These are phyloP conservation scores for Pseudotulostoma volvatum DNA, from an alignment of 495 filamentous ascomycete species.

Conservation along the genomic window DNA sequence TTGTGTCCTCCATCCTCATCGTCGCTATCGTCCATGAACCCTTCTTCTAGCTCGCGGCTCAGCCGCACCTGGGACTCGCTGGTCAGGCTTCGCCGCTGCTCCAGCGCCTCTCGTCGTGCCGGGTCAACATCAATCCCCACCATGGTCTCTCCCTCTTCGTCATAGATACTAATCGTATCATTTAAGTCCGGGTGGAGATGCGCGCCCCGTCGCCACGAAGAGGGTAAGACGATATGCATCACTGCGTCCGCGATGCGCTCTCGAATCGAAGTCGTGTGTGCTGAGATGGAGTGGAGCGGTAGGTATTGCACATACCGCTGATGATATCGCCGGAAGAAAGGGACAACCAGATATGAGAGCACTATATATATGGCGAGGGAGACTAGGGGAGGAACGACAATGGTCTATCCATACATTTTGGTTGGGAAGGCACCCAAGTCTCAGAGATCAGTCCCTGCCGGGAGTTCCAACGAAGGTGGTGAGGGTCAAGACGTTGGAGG, in stretches of 20 bases:
- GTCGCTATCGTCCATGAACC: conserved; percentile 71
- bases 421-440: conserved; percentile 4
- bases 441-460: not conserved
- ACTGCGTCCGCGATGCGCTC: conserved; percentile 41
- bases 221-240: conserved; percentile 37
- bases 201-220: conserved; percentile 33
- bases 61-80: conserved; percentile 38
- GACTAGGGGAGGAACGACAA: conserved; percentile 63
- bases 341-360: conserved; percentile 52
- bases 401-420: conserved; percentile 38
- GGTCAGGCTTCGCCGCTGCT: conserved; percentile 24
- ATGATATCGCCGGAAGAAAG: conserved; percentile 60
- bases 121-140: conserved; percentile 40
- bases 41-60: conserved; percentile 69
- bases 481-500: not conserved
- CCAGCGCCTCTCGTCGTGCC: conserved; percentile 31
- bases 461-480: no score
- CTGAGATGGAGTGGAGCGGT: conserved; percentile 45
- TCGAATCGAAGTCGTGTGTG: conserved; percentile 43
- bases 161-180: conserved; percentile 47
- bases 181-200: conserved; percentile 35
- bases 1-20: conserved; percentile 38
- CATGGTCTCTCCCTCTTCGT: conserved; percentile 51
- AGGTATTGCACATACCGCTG: conserved; percentile 57
- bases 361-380: conserved; percentile 60